Evolutionary conservation across 2,329 filamentous ascomycete species (phyloP).

Genomic region (Fusarium liriodendri): DNA sequence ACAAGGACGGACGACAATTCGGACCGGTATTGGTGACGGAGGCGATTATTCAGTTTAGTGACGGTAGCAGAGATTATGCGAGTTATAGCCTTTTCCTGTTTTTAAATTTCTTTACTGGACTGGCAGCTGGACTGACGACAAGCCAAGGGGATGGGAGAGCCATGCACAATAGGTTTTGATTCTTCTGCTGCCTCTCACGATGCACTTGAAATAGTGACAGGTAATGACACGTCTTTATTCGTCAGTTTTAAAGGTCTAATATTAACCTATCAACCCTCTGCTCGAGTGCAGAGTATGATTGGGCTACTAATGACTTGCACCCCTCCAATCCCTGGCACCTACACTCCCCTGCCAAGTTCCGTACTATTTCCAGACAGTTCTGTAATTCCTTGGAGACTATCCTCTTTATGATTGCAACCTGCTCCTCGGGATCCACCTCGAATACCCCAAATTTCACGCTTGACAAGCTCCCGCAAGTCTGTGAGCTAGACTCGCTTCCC

Average conservation of each 20-base stretch:
- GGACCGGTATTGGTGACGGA: no score
- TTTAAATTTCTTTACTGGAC: background rate
- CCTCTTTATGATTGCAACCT: background rate
- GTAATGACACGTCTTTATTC: background rate
- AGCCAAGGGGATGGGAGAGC: background rate
- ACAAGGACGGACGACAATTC: no score
- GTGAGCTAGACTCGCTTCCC: background rate
- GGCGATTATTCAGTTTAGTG: no score
- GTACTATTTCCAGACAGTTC: background rate
- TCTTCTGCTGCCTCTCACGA: background rate
- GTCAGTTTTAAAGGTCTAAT: background rate
- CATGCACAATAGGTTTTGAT: background rate
- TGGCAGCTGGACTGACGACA: background rate
- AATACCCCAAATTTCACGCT: slow-evolving; percentile 3
- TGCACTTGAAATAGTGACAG: background rate
- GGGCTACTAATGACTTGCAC: background rate
- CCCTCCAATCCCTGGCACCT: background rate
- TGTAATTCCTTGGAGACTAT: background rate
- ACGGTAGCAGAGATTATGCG: no score
- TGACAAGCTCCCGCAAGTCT: background rate
- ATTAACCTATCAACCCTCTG: background rate
- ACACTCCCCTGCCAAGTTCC: background rate
- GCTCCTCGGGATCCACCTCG: background rate
- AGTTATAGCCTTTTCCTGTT: background rate
- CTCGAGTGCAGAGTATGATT: background rate